Base-by-base conservation (phyloP, 352 stramenopile species). In the Globisporangium uncinulatum region DNA sequence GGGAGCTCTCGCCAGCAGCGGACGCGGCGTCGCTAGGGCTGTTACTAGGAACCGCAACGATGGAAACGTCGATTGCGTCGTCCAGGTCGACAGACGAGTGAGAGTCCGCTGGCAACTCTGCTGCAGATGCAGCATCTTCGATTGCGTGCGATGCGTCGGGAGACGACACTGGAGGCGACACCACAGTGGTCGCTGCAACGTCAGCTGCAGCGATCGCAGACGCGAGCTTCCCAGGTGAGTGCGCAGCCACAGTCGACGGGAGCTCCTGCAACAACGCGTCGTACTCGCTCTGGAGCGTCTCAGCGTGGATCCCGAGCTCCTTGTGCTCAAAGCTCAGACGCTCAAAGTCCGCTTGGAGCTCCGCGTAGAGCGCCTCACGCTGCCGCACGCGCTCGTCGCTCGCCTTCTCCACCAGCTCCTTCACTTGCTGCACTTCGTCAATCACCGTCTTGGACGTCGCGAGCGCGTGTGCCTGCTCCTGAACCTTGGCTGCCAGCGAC, bases 321-420 rank as follows among this genome's bases (percentile, higher is more conserved):
- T 93, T 79, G 63, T 92, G 78, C 54, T 95, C 81, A 50, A 89
- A 92, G 47, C 74, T 84, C n/a, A 93, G 69, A 24, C 79, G 69
- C 29, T 93, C 83, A 24, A 87, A 89, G 31, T 92, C 81, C 15
- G 71, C 67, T 20, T 73, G 71, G 42, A 91, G 39, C 51, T 93
- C 75, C 6, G 66, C 64, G 50, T 74, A 79, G 17, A 81, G 56
- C 11, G 71, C 76, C 37, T 90, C 81, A 14, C 61, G 74, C 51
- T 87, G 73, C 15, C 79, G 76, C n/a, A 88, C 66, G 29, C 83
- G 83, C 42, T 92, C 78, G 24, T 92, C 78, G 13, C 88, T 58
- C 2, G 73, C 63, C 31, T 80, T 85, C 47, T 82, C 71, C 20
- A 86, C 76, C 1, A 74, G 31, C 15, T 92, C 79, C 48, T 93